Base-by-base conservation (phyloP, 2,329 filamentous ascomycete species). In the Didymella lethalis region DNA sequence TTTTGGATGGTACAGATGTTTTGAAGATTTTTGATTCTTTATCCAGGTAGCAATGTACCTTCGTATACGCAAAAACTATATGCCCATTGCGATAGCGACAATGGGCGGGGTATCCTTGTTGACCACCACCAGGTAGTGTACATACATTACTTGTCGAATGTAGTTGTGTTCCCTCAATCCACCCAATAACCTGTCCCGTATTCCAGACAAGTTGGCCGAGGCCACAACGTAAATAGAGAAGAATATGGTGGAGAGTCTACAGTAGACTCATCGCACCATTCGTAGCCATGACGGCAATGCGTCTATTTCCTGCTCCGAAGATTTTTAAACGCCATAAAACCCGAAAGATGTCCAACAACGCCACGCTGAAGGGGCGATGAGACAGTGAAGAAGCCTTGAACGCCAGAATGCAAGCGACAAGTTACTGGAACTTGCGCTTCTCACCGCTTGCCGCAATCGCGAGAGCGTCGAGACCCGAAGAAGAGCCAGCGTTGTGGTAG, bases 241-340 rank as follows among this genome's bases (percentile, higher is more conserved):
- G 34, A 23, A 29, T 20, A 28, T 45, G 43, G 25, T 45, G 20
- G 32, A 10, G 26, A 14, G 46, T 43, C 43, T 25, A 29, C 14
- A 16, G n/a, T 34, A 48, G 65, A 68, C 64, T 52, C 65, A 63
- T 54, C 49, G 34, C 63, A 59, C 56, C 61, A 48, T 63, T 76
- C 68, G 65, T 77, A 76, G 75, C 75, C 75, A 63, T 77, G 75
- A 76, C 72, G 72, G 75, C 75, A 71, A 45, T 74, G 74, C 74
- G 74, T 77, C 74, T 77, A 74, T 73, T 75, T 50, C 67, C 67
- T 58, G 59, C 58, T 54, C 40, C 34, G 18, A 58, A 34, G 64
- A 71, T 36, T 73, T 44, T 70, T 57, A 53, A 60, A 68, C 63
- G 63, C 66, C 63, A 31, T 58, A 34, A 48, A 55, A 38, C 38